Evolutionary conservation across 1,139 yeast genomes (phyloP).

Genomic region (Meyerozyma elateridarum): DNA sequence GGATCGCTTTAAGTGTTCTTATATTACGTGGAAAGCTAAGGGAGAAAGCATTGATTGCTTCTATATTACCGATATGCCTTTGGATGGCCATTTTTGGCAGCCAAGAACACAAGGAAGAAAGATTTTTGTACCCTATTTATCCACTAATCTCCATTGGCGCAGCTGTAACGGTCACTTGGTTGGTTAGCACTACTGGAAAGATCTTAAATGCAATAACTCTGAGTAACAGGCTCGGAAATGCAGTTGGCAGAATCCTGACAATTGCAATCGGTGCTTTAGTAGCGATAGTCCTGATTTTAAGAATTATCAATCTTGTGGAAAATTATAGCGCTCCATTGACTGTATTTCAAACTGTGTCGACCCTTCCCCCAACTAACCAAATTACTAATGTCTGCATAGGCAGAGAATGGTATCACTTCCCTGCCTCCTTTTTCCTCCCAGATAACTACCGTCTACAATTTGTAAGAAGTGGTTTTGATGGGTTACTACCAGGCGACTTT

Average conservation of each 20-base stretch:
- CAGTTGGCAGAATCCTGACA: slow-evolving; percentile 3
- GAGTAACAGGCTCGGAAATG: not conserved
- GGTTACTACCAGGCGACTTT: slow-evolving; percentile 86
- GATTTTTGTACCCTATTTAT: slow-evolving; percentile 84
- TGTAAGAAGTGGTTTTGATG: slow-evolving; percentile 75
- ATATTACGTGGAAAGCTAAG: slow-evolving; percentile 11
- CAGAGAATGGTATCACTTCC: slow-evolving; percentile 92
- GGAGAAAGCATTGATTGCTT: slow-evolving; percentile 11
- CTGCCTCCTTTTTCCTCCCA: slow-evolving; percentile 79
- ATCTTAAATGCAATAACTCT: not conserved
- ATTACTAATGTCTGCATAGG: slow-evolving; percentile 71
- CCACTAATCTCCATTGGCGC: slow-evolving; percentile 64
- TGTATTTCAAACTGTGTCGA: slow-evolving; percentile 22
- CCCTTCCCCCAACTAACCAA: slow-evolving; percentile 7
- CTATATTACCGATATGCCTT: slow-evolving; percentile 31
- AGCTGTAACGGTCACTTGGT: slow-evolving; percentile 43
- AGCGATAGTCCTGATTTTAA: slow-evolving; percentile 30
- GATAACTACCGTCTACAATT: slow-evolving; percentile 56
- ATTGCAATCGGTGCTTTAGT: slow-evolving; percentile 11
- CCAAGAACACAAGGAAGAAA: slow-evolving; percentile 92
- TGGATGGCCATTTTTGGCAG: slow-evolving; percentile 66
- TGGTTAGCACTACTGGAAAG: slow-evolving; percentile 10
- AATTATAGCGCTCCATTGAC: slow-evolving; percentile 61
- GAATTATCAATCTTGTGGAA: slow-evolving; percentile 39
- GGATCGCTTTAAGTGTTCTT: slow-evolving; percentile 25